A percentile compares a stretch with the other conserved stretches of the same genome.
Conservation (phyloP, 2,329 filamentous ascomycete genomes). For the Macrophomina pseudophaseolina region DNA sequence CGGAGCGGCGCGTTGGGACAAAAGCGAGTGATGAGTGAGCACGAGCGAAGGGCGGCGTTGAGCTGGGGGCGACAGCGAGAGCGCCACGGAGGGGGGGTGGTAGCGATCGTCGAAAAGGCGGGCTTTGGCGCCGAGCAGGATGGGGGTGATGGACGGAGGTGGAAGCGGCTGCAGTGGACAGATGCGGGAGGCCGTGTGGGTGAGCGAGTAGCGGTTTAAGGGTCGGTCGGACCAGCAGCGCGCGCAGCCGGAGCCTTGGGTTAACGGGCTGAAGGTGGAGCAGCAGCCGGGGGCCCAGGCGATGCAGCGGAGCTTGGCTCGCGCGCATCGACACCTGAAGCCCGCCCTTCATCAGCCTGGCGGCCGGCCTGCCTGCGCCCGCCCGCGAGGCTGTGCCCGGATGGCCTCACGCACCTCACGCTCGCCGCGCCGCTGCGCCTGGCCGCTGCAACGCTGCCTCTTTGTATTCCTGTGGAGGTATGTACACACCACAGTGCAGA, state of each 20-base stretch:
- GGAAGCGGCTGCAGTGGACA: conserved; percentile 20
- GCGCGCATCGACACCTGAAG: background rate
- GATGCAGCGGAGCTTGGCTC: conserved; percentile 8
- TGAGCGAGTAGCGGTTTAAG: conserved; percentile 22
- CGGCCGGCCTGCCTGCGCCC: background rate
- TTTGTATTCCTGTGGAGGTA: background rate
- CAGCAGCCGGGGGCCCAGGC: conserved; percentile 1
- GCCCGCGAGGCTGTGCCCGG: conserved; percentile 9
- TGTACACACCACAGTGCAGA: no score
- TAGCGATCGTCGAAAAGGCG: conserved; percentile 26
- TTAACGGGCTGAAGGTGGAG: conserved; percentile 12
- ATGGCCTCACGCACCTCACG: conserved; percentile 4
- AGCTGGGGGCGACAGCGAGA: conserved; percentile 3
- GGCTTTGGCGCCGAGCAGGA: conserved; percentile 11
- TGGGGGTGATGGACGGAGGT: conserved; percentile 17
- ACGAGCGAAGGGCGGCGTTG: conserved; percentile 18
- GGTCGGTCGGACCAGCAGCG: conserved; percentile 16
- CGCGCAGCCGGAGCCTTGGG: conserved; percentile 10
- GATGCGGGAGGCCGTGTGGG: conserved; percentile 22
- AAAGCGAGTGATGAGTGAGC: background rate
- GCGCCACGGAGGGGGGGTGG: conserved; percentile 8
- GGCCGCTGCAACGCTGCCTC: background rate
- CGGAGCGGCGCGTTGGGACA: background rate
- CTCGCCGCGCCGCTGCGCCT: no score
- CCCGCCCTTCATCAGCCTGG: background rate